A percentile compares a stretch with the other conserved stretches of the same genome.
These are phyloP conservation scores for Diaporthe sp. DNA, from an alignment of 2,329 filamentous ascomycete genomes.

Conservation along the genomic window DNA sequence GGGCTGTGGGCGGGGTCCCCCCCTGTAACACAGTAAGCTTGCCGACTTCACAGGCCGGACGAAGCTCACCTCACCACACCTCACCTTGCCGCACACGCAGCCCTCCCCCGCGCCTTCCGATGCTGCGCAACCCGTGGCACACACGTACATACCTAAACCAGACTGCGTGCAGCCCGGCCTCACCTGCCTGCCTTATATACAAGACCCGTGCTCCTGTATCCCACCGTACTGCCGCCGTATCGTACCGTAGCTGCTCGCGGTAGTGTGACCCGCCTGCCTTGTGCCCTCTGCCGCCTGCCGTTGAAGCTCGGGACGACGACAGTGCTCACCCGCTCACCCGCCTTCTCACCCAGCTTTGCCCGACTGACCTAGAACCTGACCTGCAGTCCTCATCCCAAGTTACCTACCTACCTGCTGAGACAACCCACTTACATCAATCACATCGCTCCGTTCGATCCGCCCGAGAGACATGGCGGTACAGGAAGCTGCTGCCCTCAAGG, in stretches of 20 bases:
- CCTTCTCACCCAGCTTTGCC: neutral
- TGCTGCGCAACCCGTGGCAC: neutral
- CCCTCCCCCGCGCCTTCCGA: conserved; percentile 23
- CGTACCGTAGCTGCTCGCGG: no score
- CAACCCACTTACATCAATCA: neutral
- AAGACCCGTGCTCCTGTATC: neutral
- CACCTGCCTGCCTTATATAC: neutral
- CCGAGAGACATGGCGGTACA: conserved; percentile 39
- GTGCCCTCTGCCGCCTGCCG: neutral
- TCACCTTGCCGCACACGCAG: neutral
- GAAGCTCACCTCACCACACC: neutral
- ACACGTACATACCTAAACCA: neutral
- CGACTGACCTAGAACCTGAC: conserved; percentile 11
- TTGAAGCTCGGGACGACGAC: conserved; percentile 7
- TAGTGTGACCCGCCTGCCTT: conserved; percentile 3
- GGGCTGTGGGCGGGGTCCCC: neutral
- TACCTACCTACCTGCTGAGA: neutral
- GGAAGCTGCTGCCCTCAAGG: conserved; percentile 56
- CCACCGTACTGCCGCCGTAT: neutral
- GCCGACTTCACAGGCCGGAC: neutral
- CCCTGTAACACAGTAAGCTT: neutral
- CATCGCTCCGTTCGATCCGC: neutral
- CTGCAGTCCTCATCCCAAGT: no score
- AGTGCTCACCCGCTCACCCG: conserved; percentile 11
- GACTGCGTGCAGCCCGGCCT: neutral